Base-by-base conservation (phyloP, 2,329 filamentous ascomycete species). In the Chaetomiaceae sp. region DNA sequence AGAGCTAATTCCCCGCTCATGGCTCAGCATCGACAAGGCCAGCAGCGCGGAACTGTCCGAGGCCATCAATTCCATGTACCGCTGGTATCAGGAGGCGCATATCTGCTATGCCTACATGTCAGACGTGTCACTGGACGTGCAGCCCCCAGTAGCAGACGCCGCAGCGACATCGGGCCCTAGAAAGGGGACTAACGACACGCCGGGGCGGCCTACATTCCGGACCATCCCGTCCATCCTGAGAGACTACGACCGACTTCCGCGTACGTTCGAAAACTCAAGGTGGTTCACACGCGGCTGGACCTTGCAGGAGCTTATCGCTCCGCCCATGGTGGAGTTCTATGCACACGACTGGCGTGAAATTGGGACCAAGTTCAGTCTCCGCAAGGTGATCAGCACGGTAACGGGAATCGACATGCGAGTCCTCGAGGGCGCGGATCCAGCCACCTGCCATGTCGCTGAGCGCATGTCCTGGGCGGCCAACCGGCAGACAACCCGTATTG, bases 361-460 rank as follows among this genome's bases (percentile, higher is more conserved):
- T 17, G 48, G 48, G 32, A 50, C 48, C 22, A 50, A 50, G 36
- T 50, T 45, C 33, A 47, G 44, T 24, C 41, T 50, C 19, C 36
- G 48, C 10, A 43, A 34, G 19, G 34, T 39, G 18, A 47, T 50
- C 37, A 50, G 44, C 15, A 34, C 15, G 17, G 15, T 34, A 11
- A 34, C 32, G 5, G 32, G 32, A 15, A 34, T 34, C 20, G 45
- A 42, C 18, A 40, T 51, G 15, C 22, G 38, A 26, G 42, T 48
- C 4, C 29, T 48, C 14, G 45, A 48, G 18, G 45, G 45, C 10
- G 45, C 49, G 3, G 49, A 51, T 29, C 49, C 45, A 4, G 10
- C 47, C 15, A 34, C 32, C 15, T 34, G 32, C 15, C 32, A 34
- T 17, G 32, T 38, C 18, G 36, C 36, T 6, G 20, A 38, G 15